Conservation (phyloP, 371 early-diverging fungal species). For the Vairimorpha ceranae region DNA sequence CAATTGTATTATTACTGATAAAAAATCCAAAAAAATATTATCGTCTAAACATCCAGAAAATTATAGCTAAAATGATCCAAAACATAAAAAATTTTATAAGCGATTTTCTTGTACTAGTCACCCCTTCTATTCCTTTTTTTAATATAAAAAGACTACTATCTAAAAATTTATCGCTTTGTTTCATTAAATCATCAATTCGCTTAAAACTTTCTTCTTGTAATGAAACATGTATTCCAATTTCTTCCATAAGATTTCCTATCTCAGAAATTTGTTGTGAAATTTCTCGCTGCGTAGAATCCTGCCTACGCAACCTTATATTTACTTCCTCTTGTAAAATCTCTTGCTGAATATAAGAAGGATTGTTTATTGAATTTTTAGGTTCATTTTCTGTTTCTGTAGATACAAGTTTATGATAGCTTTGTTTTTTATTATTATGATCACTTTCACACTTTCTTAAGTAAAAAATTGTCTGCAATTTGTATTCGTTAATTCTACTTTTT, state of each 20-base stretch:
- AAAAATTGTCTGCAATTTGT: conserved; percentile 22
- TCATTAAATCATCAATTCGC: conserved; percentile 59
- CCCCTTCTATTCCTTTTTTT: conserved; percentile 39
- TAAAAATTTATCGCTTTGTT: conserved; percentile 22
- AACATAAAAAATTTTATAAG: conserved; percentile 52
- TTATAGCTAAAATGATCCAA: conserved; percentile 49
- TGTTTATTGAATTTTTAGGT: background rate
- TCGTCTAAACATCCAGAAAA: conserved; percentile 43
- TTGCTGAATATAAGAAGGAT: background rate
- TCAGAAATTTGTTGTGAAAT: conserved; percentile 61
- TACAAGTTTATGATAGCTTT: conserved; percentile 2
- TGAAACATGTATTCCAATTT: conserved; percentile 61
- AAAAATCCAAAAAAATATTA: background rate
- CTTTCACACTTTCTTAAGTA: conserved; percentile 6
- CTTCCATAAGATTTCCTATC: conserved; percentile 62
- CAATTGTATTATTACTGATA: background rate
- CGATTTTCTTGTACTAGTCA: conserved; percentile 31
- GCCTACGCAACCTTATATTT: conserved; percentile 26
- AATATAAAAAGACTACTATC: conserved; percentile 35
- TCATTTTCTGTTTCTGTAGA: background rate
- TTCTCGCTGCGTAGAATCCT: conserved; percentile 51
- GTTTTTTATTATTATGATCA: background rate
- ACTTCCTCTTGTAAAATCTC: background rate
- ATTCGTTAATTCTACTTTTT: conserved; percentile 6
- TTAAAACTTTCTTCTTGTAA: conserved; percentile 61